Conservation (phyloP, 75 land plant species). For the Cryptomeria japonica region DNA sequence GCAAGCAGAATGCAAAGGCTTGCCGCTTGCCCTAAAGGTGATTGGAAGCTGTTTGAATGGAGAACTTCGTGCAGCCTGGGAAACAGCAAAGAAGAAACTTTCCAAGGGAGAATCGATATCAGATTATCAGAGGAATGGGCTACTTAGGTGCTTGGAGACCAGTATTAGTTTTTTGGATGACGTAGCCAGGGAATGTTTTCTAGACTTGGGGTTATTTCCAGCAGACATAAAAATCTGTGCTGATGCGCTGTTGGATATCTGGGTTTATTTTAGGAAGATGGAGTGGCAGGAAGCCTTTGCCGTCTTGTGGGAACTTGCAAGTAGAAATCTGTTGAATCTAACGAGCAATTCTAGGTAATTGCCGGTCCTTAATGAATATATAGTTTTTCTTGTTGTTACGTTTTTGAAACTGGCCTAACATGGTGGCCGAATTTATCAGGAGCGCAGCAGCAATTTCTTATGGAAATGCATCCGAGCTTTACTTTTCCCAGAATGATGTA, state of each 20-base stretch:
- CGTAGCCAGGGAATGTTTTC: slow-evolving; percentile 46
- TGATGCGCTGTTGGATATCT: slow-evolving; percentile 47
- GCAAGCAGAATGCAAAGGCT: slow-evolving; percentile 53
- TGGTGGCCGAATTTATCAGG: not conserved
- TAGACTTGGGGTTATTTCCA: slow-evolving; percentile 58
- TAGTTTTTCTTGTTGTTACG: not conserved
- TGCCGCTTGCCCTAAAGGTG: slow-evolving; percentile 68
- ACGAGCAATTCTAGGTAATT: slow-evolving; percentile 25
- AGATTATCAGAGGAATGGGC: slow-evolving; percentile 39
- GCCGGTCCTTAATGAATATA: not conserved
- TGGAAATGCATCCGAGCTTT: slow-evolving; percentile 45
- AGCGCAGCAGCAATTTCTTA: slow-evolving; percentile 3
- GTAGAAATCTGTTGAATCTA: slow-evolving; percentile 49
- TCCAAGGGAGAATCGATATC: slow-evolving; percentile 36
- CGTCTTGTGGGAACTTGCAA: slow-evolving; percentile 43
- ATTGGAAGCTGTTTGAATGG: slow-evolving; percentile 50
- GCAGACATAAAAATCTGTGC: slow-evolving; percentile 57
- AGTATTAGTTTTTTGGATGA: slow-evolving; percentile 35
- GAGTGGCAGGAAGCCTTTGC: slow-evolving; percentile 53
- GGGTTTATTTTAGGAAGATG: slow-evolving; percentile 50
- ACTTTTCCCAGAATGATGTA: slow-evolving; percentile 58
- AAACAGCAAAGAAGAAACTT: slow-evolving; percentile 39
- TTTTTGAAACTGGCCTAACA: not conserved
- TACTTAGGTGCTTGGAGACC: slow-evolving; percentile 46
- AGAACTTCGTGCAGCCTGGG: slow-evolving; percentile 39